These are phyloP conservation scores for Ananas comosus DNA, from an alignment of 176 grass and related monocot genomes.

Conservation along the genomic window DNA sequence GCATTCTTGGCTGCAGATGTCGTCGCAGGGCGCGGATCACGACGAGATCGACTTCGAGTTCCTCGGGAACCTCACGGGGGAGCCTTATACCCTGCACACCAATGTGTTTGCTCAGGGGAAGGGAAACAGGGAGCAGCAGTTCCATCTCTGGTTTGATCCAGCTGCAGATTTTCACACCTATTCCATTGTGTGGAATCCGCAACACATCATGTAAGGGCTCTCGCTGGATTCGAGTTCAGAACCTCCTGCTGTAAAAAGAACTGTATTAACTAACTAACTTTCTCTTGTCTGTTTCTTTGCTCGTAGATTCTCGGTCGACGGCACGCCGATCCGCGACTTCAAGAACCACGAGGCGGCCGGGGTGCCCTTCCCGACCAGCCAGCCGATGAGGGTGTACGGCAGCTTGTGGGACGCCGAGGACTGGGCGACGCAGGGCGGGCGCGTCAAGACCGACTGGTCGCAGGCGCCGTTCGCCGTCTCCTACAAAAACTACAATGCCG, in stretches of 20 bases:
- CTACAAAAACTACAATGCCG: slow-evolving; percentile 42
- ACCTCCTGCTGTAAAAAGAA: too few relatives aligned
- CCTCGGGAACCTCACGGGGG: slow-evolving; percentile 52
- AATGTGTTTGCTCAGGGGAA: slow-evolving; percentile 70
- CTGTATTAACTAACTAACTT: too few relatives aligned
- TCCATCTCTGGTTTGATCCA: slow-evolving; percentile 78
- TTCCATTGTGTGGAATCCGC: slow-evolving; percentile 69
- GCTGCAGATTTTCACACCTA: slow-evolving; percentile 71
- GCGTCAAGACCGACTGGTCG: slow-evolving; percentile 48
- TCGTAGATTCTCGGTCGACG: slow-evolving; percentile 38
- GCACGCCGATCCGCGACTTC: slow-evolving; percentile 29
- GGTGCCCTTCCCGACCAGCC: slow-evolving; percentile 34
- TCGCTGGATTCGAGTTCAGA: too few relatives aligned
- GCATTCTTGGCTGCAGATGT: slow-evolving; percentile 27
- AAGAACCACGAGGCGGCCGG: slow-evolving; percentile 34
- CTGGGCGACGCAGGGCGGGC: slow-evolving; percentile 58
- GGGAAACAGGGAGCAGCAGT: slow-evolving; percentile 79
- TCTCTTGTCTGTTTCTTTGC: background rate
- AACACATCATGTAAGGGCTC: slow-evolving; percentile 29
- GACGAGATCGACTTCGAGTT: slow-evolving; percentile 93
- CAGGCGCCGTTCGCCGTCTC: slow-evolving; percentile 36
- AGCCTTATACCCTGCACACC: slow-evolving; percentile 76
- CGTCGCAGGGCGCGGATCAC: slow-evolving; percentile 52
- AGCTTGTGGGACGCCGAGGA: slow-evolving; percentile 58
- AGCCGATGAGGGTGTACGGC: slow-evolving; percentile 42